Evolutionary conservation across 2,329 filamentous ascomycete genomes (phyloP), one percentile per base, ranked within the genome.

Genomic region (Blumeria graminis): DNA sequence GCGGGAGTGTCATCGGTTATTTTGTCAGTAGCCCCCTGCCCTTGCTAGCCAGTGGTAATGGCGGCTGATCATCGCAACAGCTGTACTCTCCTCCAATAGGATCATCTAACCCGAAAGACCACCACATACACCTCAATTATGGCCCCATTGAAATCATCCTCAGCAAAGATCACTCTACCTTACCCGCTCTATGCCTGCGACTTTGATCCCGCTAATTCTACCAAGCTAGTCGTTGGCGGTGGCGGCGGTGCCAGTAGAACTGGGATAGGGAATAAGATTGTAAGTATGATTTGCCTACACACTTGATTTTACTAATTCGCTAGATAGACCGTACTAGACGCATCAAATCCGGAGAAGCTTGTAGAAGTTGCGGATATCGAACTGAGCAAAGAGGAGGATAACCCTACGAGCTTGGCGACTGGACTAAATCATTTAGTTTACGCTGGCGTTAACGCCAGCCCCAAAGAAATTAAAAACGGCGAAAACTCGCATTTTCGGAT

Each of bases 151-250:
- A 63, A 65, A 34, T 58, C 63, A 18, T 34, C 34, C 18, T 63
- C 60, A 6, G 64, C 66, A 36, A 67, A 66, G 58, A 56, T 59
- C 16, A 66, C 79, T 57, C 77, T 93, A 61, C 78, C 80, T 57
- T 95, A 90, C 69, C 89, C 89, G 53, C 77, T 94, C 58, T 94
- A 88, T 68, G 80, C 84, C 57, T 84, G 87, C 67, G 88, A 88
- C 65, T 95, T 94, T 68, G 87, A 94, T 66, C 86, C 84, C 55
- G 76, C 82, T 64, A 81, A 93, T 71, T 76, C 82, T 58, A 77
- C 77, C 60, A 81, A 81, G 60, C 74, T 95, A 28, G 72, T 94
- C 8, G 85, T 94, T 39, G 87, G 83, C 58, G 90, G 90, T 55
- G 90, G 90, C 59, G 90, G 90, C 61, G 90, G 90, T 55, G 81